These are phyloP conservation scores for Hortaea sp. DNA, from an alignment of 2,329 filamentous ascomycete species.

Conservation along the genomic window DNA sequence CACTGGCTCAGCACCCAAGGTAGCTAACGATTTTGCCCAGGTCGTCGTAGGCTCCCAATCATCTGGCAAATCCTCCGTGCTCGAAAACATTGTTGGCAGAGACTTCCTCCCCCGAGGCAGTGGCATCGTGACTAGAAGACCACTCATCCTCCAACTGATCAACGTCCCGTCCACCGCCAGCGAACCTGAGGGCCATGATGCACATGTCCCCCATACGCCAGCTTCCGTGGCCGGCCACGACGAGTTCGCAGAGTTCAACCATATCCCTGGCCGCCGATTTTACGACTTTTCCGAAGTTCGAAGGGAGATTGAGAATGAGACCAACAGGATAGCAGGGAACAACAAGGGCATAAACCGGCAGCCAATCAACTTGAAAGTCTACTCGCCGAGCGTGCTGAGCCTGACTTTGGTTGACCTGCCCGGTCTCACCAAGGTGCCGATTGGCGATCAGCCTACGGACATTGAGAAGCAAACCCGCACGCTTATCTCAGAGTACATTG, in stretches of 20 bases:
- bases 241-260: constrained; percentile 93
- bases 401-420: constrained; percentile 93
- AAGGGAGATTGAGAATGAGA: constrained; percentile 95
- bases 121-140: constrained; percentile 89
- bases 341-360: constrained; percentile 98
- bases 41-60: constrained; percentile 98
- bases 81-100: constrained; percentile 96
- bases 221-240: constrained; percentile 57
- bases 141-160: constrained; percentile 94
- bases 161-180: constrained; percentile 71
- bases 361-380: constrained; percentile 97
- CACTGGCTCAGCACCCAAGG: constrained; percentile 1
- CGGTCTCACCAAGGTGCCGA: constrained; percentile 91
- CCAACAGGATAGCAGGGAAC: constrained; percentile 82
- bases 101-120: constrained; percentile 95
- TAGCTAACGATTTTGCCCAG: constrained; percentile 36
- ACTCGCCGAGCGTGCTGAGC: constrained; percentile 92
- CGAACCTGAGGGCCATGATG: constrained; percentile 56
- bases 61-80: constrained; percentile 93
- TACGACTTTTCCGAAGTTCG: constrained; percentile 90
- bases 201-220: constrained; percentile 64
- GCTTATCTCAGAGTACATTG: constrained; percentile 95
- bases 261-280: constrained; percentile 80
- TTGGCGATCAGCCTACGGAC: constrained; percentile 92
- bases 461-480: constrained; percentile 98